These are phyloP conservation scores for Trypanosoma caninum DNA, from an alignment of 208 protist genomes.

Conservation along the genomic window DNA sequence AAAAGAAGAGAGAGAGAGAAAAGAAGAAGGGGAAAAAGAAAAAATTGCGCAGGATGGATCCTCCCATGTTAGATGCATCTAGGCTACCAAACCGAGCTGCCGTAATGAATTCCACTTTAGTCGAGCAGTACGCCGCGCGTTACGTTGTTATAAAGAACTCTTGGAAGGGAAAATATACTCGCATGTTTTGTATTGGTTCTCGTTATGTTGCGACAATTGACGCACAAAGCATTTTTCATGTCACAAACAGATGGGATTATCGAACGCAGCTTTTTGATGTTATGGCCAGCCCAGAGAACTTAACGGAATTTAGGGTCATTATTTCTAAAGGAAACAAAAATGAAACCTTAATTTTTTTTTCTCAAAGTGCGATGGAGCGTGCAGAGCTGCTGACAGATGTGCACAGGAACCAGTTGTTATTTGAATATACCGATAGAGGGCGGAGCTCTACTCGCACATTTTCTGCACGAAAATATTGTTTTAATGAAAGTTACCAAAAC, in stretches of 20 bases:
- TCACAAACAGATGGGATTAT: conserved; percentile 87
- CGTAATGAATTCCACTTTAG: background rate
- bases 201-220: conserved; percentile 69
- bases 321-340: conserved; percentile 30
- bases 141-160: conserved; percentile 84
- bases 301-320: conserved; percentile 54
- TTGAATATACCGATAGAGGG: conserved; percentile 41
- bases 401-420: conserved; percentile 55
- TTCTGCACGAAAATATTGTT: conserved; percentile 51
- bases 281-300: conserved; percentile 28
- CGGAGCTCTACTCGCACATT: conserved; percentile 26
- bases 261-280: conserved; percentile 35
- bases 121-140: conserved; percentile 52
- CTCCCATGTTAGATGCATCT: conserved; percentile 13
- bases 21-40: too few relatives aligned
- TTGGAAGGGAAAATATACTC: conserved; percentile 85
- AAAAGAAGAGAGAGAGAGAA: too few relatives aligned
- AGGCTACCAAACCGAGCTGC: background rate
- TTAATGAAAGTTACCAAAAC: conserved; percentile 34
- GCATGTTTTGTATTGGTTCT: conserved; percentile 73
- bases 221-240: conserved; percentile 52
- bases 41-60: background rate
- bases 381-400: conserved; percentile 85
- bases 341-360: conserved; percentile 72
- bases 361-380: conserved; percentile 45